Conservation (phyloP, 768 basidiomycete species). For the Rhizopogon rudus region DNA sequence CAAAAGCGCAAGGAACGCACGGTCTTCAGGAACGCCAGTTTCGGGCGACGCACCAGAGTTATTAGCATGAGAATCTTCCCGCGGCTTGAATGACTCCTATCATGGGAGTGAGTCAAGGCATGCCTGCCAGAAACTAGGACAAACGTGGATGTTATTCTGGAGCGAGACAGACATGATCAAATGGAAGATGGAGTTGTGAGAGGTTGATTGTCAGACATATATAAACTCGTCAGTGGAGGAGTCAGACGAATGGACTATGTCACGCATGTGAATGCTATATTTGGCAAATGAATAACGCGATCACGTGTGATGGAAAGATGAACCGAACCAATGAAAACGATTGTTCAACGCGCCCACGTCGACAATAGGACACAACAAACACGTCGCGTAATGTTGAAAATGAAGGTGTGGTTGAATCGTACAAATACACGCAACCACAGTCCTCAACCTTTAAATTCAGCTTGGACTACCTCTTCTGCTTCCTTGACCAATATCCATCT, state of each 20-base stretch:
- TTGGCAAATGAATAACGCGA: too few species aligned
- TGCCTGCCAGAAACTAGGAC: neutral
- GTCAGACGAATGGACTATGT: too few species aligned
- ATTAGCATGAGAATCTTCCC: neutral
- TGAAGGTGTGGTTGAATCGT: slow-evolving; percentile 16
- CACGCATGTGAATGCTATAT: too few species aligned
- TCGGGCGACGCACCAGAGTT: neutral
- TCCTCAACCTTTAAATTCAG: slow-evolving; percentile 14
- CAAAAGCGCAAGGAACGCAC: neutral
- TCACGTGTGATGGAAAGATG: neutral
- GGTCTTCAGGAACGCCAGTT: neutral
- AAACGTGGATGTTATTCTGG: neutral
- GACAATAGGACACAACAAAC: slow-evolving; percentile 22
- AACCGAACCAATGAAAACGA: slow-evolving; percentile 8
- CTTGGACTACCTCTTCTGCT: neutral
- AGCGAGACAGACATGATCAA: neutral
- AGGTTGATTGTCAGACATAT: neutral
- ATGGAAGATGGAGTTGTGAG: neutral
- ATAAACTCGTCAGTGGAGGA: neutral
- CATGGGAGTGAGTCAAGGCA: neutral
- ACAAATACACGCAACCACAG: slow-evolving; percentile 26
- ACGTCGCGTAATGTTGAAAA: slow-evolving; percentile 27
- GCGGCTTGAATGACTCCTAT: neutral
- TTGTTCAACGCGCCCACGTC: slow-evolving; percentile 7
- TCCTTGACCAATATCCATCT: neutral